A percentile compares a stretch with the other conserved stretches of the same genome.
phyloP scores from a whole-genome alignment of 305 asterid species.

The Solanum aculeatissimum region DNA sequence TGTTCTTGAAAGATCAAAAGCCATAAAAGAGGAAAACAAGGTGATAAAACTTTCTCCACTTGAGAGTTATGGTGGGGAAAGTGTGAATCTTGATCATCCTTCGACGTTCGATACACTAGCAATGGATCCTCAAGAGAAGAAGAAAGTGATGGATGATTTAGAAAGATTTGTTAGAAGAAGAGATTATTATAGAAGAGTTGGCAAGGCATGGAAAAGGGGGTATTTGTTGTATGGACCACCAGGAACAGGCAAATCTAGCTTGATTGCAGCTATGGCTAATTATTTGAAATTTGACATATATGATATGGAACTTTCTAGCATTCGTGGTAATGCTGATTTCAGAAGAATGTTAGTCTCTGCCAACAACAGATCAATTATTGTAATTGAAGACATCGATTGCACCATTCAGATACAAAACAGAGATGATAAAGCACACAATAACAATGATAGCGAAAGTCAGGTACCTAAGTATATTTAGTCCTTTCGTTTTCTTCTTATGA shows the following conservation, averaged over 20 bases:
- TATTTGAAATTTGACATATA: conserved; percentile 9
- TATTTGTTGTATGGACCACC: conserved; percentile 19
- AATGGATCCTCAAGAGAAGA: conserved; percentile 11
- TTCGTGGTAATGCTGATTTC: neutral
- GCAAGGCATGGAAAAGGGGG: conserved; percentile 16
- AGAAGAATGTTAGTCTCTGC: conserved; percentile 2
- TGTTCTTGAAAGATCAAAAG: conserved; percentile 11
- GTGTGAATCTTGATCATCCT: conserved; percentile 8
- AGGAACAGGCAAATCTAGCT: conserved; percentile 13
- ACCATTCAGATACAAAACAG: conserved; percentile 10
- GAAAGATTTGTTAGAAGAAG: conserved; percentile 5
- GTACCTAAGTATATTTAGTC: too few relatives aligned
- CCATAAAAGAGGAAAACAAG: conserved; percentile 12
- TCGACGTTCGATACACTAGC: conserved; percentile 16
- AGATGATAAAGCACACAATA: neutral
- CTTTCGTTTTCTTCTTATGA: too few relatives aligned
- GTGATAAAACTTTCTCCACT: conserved; percentile 7
- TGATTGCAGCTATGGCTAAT: conserved; percentile 6
- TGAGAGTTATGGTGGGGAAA: neutral
- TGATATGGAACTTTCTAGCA: conserved; percentile 10
- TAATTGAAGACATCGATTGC: conserved; percentile 19
- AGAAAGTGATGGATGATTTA: conserved; percentile 3
- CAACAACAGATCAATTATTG: conserved; percentile 7
- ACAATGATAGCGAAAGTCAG: conserved; percentile 2
- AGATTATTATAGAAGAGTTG: conserved; percentile 12